Percentiles rank a stretch among this genome's conserved stretches.
Conservation (phyloP, 495 filamentous ascomycete genomes). For the Oleoguttula mirabilis region DNA sequence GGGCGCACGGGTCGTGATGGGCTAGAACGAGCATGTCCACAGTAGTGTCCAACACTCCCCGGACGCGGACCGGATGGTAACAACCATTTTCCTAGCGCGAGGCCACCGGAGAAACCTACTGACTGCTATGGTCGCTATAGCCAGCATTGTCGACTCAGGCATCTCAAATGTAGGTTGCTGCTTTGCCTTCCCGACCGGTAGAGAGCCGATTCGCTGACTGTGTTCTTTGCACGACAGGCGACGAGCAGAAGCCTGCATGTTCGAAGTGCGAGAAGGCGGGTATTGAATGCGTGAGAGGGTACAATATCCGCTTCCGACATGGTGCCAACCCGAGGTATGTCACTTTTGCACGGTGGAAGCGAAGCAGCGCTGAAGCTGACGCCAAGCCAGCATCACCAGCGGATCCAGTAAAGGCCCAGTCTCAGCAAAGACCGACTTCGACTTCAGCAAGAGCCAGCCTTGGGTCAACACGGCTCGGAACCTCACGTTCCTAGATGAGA, state of each 20-base stretch:
- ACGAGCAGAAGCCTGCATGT: constrained; percentile 10
- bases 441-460: constrained; percentile 15
- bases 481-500: constrained; percentile 19
- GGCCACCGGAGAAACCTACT: neutral
- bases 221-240: constrained; percentile 6
- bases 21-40: constrained; percentile 1
- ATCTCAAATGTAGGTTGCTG: constrained; percentile 3
- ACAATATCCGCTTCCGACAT: constrained; percentile 20
- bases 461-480: constrained; percentile 15
- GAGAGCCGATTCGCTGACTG: neutral
- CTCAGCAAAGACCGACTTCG: constrained; percentile 15
- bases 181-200: neutral
- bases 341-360: no score
- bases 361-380: neutral
- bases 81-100: neutral
- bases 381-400: neutral
- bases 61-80: constrained; percentile 8
- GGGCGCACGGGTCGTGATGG: neutral
- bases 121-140: constrained; percentile 4
- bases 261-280: constrained; percentile 7
- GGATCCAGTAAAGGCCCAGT: constrained; percentile 5
- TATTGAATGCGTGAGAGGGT: constrained; percentile 12
- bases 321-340: constrained; percentile 20
- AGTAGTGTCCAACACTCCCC: neutral
- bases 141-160: constrained; percentile 6